Evolutionary conservation across 805 yeast genomes (phyloP).

Genomic region (Metschnikowia vanudenii): DNA sequence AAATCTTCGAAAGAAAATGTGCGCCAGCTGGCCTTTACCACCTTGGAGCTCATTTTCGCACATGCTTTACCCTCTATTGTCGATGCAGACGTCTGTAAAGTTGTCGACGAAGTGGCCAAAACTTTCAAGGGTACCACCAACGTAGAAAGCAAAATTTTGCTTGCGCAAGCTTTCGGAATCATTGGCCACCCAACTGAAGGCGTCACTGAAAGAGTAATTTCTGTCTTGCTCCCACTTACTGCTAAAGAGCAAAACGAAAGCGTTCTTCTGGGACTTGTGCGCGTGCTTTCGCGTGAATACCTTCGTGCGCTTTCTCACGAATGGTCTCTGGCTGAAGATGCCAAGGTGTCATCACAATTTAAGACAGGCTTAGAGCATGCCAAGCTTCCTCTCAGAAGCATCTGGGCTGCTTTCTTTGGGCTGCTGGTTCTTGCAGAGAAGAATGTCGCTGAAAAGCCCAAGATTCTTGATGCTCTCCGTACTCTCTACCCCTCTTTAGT

Average conservation of each 20-base stretch:
- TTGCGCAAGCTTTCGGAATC: slow-evolving; percentile 48
- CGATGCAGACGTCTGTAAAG: slow-evolving; percentile 25
- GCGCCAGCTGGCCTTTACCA: slow-evolving; percentile 46
- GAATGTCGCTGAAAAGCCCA: not conserved
- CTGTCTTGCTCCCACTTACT: slow-evolving; percentile 49
- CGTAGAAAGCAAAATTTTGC: slow-evolving; percentile 62
- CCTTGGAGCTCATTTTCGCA: slow-evolving; percentile 27
- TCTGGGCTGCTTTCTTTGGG: slow-evolving; percentile 64
- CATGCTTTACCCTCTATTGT: slow-evolving; percentile 17
- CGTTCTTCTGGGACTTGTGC: slow-evolving; percentile 50
- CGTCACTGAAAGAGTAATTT: slow-evolving; percentile 33
- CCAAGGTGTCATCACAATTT: slow-evolving; percentile 30
- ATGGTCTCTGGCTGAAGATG: slow-evolving; percentile 8
- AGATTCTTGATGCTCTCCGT: slow-evolving; percentile 8
- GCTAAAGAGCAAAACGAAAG: slow-evolving; percentile 75
- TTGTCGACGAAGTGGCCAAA: slow-evolving; percentile 55
- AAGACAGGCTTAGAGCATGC: slow-evolving; percentile 65
- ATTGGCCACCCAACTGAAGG: slow-evolving; percentile 17
- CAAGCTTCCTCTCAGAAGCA: slow-evolving; percentile 57
- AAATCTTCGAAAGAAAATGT: slow-evolving; percentile 72
- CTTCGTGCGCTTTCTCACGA: slow-evolving; percentile 17
- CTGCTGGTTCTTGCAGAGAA: slow-evolving; percentile 19
- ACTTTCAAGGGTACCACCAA: slow-evolving; percentile 55
- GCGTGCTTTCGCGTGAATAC: slow-evolving; percentile 49
- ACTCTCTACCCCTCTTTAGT: slow-evolving; percentile 25